Evolutionary conservation across 768 basidiomycete genomes (phyloP).

Genomic region (Leccinellum luteum): DNA sequence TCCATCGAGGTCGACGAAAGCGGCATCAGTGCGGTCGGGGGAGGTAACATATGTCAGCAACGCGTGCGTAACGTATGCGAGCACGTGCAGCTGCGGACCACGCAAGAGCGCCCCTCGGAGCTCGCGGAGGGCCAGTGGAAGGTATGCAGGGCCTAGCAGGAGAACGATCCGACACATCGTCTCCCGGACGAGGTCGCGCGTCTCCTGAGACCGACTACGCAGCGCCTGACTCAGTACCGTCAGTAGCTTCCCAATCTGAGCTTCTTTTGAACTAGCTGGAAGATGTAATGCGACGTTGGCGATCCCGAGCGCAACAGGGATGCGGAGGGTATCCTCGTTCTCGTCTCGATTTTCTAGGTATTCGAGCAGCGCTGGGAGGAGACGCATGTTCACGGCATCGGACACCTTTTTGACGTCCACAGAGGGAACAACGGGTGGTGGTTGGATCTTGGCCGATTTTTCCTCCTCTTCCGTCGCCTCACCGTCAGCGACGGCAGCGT

Average conservation of each 20-base stretch:
- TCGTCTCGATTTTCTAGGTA: conserved; percentile 85
- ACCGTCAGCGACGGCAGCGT: conserved; percentile 31
- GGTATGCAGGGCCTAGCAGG: conserved; percentile 67
- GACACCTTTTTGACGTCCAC: conserved; percentile 45
- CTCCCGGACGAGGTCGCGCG: conserved; percentile 81
- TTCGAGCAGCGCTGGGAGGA: conserved; percentile 76
- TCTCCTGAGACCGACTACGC: conserved; percentile 92
- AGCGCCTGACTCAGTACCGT: conserved; percentile 87
- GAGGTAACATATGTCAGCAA: conserved; percentile 79
- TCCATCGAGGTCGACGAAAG: conserved; percentile 66
- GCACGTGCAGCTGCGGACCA: conserved; percentile 91
- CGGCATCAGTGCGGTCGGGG: conserved; percentile 44
- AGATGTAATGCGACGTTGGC: conserved; percentile 81
- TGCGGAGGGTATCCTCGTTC: conserved; percentile 79
- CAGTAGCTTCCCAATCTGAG: conserved; percentile 72
- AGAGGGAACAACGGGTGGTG: conserved; percentile 1
- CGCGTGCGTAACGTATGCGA: conserved; percentile 82
- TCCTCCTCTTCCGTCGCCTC: conserved; percentile 27
- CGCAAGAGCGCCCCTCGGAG: conserved; percentile 80
- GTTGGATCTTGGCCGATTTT: conserved; percentile 15
- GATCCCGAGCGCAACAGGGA: conserved; percentile 86
- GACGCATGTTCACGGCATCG: conserved; percentile 69
- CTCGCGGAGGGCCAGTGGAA: conserved; percentile 73
- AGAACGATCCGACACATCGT: conserved; percentile 78
- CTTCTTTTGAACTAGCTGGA: conserved; percentile 57